Evolutionary conservation across 139 green algal species (phyloP).

Genomic region (Chlorella sp.): DNA sequence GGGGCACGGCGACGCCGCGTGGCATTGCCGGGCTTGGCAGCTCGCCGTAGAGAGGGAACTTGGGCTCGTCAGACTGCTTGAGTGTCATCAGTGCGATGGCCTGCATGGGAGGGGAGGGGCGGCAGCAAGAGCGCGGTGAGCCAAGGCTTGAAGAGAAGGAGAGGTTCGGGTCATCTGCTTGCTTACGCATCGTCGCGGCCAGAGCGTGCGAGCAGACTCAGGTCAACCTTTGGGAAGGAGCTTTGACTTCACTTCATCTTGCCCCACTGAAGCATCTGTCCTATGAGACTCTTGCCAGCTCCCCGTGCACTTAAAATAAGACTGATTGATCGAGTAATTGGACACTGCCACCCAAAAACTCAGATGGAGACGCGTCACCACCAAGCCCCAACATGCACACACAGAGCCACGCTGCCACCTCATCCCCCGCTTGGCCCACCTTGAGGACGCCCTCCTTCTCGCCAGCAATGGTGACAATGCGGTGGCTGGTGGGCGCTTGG

Average conservation of each 20-base stretch:
- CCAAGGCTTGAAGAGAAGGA: not conserved
- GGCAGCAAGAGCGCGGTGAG: not conserved
- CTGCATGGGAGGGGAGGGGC: not conserved
- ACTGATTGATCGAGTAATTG: too few species aligned
- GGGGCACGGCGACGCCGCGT: not conserved
- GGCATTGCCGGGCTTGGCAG: slow-evolving; percentile 19
- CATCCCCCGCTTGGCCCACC: not conserved
- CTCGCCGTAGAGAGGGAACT: slow-evolving; percentile 37
- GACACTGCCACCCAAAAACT: too few species aligned
- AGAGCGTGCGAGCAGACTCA: too few species aligned
- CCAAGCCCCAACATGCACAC: too few species aligned
- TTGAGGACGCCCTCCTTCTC: slow-evolving; percentile 33
- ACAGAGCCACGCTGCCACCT: too few species aligned
- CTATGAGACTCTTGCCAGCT: too few species aligned
- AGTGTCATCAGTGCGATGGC: slow-evolving; percentile 36
- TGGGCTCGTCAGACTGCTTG: slow-evolving; percentile 48
- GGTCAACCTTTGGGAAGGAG: too few species aligned
- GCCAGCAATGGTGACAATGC: slow-evolving; percentile 48
- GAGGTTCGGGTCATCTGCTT: too few species aligned
- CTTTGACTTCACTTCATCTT: too few species aligned
- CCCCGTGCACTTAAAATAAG: too few species aligned
- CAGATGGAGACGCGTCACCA: too few species aligned
- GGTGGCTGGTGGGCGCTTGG: slow-evolving; percentile 27
- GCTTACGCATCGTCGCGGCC: not conserved
- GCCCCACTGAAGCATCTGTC: too few species aligned